phyloP scores from a whole-genome alignment of 495 filamentous ascomycete genomes.

The Staphylotrichum longicolle region DNA sequence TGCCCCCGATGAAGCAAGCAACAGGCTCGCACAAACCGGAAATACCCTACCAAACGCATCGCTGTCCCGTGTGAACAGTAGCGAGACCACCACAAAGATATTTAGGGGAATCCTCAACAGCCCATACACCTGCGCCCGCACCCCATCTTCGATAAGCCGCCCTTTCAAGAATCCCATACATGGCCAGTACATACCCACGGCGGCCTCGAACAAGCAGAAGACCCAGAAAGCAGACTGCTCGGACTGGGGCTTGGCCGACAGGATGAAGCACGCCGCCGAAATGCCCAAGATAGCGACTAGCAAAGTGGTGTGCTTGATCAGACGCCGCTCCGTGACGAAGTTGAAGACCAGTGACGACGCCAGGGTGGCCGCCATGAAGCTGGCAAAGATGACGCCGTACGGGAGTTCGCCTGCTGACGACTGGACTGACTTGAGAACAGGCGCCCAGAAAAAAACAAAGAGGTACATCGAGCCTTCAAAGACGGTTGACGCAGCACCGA shows the following conservation, averaged over 20 bases:
- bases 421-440: conserved; percentile 45
- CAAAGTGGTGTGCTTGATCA: conserved; percentile 32
- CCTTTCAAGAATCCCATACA: conserved; percentile 51
- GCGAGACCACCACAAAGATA: conserved; percentile 51
- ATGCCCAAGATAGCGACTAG: conserved; percentile 39
- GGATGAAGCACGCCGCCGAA: conserved; percentile 39
- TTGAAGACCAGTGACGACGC: conserved; percentile 48
- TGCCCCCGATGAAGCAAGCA: conserved; percentile 26
- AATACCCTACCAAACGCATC: conserved; percentile 36
- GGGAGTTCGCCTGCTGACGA: conserved; percentile 41
- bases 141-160: conserved; percentile 47
- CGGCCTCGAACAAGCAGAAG: conserved; percentile 54
- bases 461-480: conserved; percentile 61
- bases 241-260: conserved; percentile 39
- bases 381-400: conserved; percentile 56
- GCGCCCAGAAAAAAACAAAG: conserved; percentile 58
- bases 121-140: conserved; percentile 52
- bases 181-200: conserved; percentile 55
- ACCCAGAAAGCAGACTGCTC: conserved; percentile 52
- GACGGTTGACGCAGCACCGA: conserved; percentile 31
- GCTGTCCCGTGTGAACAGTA: conserved; percentile 46
- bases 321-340: conserved; percentile 34
- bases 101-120: conserved; percentile 55
- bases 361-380: conserved; percentile 57
- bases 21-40: conserved; percentile 37